Base-by-base conservation (phyloP, 768 basidiomycete species). In the Mycena alexandri region DNA sequence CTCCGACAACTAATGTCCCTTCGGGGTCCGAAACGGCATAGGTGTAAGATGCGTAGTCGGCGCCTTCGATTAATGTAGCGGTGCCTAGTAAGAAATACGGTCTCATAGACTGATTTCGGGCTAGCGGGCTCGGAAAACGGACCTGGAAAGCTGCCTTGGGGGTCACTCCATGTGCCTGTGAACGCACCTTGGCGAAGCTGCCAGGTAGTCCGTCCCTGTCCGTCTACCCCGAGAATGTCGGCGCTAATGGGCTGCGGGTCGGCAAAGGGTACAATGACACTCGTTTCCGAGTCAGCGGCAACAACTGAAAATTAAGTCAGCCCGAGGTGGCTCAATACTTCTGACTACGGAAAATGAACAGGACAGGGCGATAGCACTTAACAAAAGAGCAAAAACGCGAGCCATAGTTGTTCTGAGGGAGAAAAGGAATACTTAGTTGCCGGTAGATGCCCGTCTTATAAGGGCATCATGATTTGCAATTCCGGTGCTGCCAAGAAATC, bases 41-140 rank as follows among this genome's bases (percentile, higher is more conserved):
- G 16, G 80, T 82, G 61, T 83, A 69, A 22, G 77, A 78, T 16
- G 81, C 83, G 50, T 79, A 79, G 57, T 74, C 74, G 1, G 84
- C 70, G 13, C 82, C 84, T 70, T 82, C 80, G 50, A 85, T 78
- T n/a, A 86, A 78, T 0, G 84, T 85, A 9, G 80, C 84, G 2
- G 38, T 38, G 10, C 38, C 38, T 38, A n/a, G n/a, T n/a, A 14
- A 38, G 38, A 14, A 38, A 38, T 38, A 29, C 10, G 9, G 38
- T 38, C 10, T 14, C 10, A 14, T 38, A 29, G 3, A 29, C 29
- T 29, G 29, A 29, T 38, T 38, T 11, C 9, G 38, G 11, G 38
- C 11, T 38, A 2, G n/a, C n/a, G n/a, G n/a, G n/a, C n/a, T n/a
- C n/a, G n/a, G 9, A 14, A 38, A 38, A 38, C 38, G 10, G 2